A percentile compares a stretch with the other conserved stretches of the same genome.
These are phyloP conservation scores for Niveomyces coronatus DNA, from an alignment of 2,329 filamentous ascomycete genomes.

Conservation along the genomic window DNA sequence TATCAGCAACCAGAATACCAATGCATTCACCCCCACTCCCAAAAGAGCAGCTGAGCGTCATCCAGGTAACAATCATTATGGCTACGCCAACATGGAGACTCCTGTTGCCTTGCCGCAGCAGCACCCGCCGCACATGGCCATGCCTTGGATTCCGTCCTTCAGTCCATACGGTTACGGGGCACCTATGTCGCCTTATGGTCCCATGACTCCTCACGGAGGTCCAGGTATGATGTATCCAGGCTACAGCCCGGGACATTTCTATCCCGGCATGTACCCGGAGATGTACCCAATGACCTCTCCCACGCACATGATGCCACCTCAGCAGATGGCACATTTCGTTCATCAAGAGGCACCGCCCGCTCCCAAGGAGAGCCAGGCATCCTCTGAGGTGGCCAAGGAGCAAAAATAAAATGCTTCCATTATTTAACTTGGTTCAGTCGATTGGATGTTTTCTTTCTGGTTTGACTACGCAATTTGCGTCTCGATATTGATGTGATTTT, in stretches of 20 bases:
- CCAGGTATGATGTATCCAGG: slow-evolving; percentile 14
- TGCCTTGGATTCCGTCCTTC: slow-evolving; percentile 15
- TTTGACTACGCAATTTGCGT: no score
- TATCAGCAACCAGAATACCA: not conserved
- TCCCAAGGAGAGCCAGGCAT: not conserved
- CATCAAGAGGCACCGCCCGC: no score
- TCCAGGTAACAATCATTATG: not conserved
- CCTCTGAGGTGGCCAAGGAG: slow-evolving; percentile 46
- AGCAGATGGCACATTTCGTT: no score
- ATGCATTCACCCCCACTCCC: slow-evolving; percentile 4
- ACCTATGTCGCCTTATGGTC: slow-evolving; percentile 10
- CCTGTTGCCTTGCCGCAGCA: slow-evolving; percentile 3
- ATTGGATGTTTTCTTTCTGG: slow-evolving; percentile 2
- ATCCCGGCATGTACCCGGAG: slow-evolving; percentile 14
- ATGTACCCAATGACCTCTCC: slow-evolving; percentile 13
- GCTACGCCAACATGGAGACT: slow-evolving; percentile 7
- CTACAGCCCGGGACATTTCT: slow-evolving; percentile 14
- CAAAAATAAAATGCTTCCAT: slow-evolving; percentile 66
- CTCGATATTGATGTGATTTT: no score
- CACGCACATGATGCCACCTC: slow-evolving; percentile 15
- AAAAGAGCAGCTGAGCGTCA: slow-evolving; percentile 1
- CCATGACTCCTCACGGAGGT: slow-evolving; percentile 14
- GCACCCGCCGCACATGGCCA: slow-evolving; percentile 5
- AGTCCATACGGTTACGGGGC: slow-evolving; percentile 8
- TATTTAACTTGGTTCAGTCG: slow-evolving; percentile 48